phyloP scores from a whole-genome alignment of 768 basidiomycete species.

The Pholiota microspora region DNA sequence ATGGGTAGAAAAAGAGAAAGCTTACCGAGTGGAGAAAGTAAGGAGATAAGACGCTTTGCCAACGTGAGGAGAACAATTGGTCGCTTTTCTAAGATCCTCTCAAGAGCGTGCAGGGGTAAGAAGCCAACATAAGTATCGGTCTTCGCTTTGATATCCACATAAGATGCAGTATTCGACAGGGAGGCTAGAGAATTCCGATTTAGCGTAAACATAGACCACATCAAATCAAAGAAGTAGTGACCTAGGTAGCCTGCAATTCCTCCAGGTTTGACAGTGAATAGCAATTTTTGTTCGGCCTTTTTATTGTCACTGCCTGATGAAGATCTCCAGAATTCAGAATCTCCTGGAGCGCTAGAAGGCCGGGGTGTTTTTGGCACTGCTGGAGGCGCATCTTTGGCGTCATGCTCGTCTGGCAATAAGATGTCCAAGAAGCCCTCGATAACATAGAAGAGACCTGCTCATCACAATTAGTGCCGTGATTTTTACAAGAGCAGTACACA shows the following conservation, averaged over 20 bases:
- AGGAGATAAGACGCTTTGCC: conserved; percentile 92
- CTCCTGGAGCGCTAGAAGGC: conserved; percentile 14
- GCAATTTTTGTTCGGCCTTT: conserved; percentile 53
- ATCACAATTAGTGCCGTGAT: conserved; percentile 5
- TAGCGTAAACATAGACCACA: conserved; percentile 7
- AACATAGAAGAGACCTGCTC: conserved; percentile 82
- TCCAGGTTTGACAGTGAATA: conserved; percentile 96
- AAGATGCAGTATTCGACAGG: conserved; percentile 87
- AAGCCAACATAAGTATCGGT: conserved; percentile 99
- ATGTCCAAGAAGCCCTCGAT: conserved; percentile 97
- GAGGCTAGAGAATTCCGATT: conserved; percentile 54
- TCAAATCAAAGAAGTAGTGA: conserved; percentile 26
- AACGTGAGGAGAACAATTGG: conserved; percentile 95
- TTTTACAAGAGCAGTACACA: conserved; percentile 10
- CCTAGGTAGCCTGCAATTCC: conserved; percentile 97
- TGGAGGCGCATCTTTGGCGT: conserved; percentile 21
- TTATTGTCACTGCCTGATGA: conserved; percentile 30
- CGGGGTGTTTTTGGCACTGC: conserved; percentile 13
- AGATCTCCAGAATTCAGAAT: conserved; percentile 37
- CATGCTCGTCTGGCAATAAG: conserved; percentile 55
- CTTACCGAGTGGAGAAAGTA: conserved; percentile 89
- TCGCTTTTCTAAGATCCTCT: conserved; percentile 86
- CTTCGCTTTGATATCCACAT: conserved; percentile 95
- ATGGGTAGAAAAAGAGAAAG: neutral
- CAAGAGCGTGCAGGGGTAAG: conserved; percentile 83